These are phyloP conservation scores for Zygnema circumcarinatum DNA, from an alignment of 139 green algal genomes.

Conservation along the genomic window DNA sequence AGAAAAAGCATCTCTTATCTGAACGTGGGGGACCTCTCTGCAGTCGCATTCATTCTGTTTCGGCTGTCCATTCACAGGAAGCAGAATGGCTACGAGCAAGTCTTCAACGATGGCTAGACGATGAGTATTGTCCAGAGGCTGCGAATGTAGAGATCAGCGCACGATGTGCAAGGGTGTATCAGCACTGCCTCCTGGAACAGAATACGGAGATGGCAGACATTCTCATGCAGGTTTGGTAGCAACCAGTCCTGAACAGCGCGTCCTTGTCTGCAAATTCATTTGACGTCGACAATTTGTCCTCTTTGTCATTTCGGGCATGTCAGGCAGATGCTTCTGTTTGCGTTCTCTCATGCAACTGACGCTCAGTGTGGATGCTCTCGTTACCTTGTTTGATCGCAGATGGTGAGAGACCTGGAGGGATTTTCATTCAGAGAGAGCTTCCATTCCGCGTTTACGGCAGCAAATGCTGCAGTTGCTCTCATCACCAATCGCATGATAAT, in stretches of 20 bases:
- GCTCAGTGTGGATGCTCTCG: no score
- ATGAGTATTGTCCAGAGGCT: constrained; percentile 57
- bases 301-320: no score
- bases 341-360: no score
- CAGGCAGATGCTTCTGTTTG: no score
- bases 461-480: constrained; percentile 56
- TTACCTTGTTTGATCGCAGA: constrained; percentile 20
- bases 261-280: no score
- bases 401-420: constrained; percentile 51
- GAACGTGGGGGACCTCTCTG: no score
- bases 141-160: constrained; percentile 52
- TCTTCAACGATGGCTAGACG: constrained; percentile 54
- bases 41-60: background rate
- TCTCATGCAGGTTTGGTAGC: constrained; percentile 43
- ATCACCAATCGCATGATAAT: constrained; percentile 24
- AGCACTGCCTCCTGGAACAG: constrained; percentile 43
- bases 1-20: no score
- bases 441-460: constrained; percentile 46
- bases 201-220: constrained; percentile 45
- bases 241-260: background rate
- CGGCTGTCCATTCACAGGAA: constrained; percentile 25
- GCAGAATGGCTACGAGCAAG: constrained; percentile 41
- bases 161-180: constrained; percentile 37
- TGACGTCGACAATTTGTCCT: no score
- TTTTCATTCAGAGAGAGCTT: constrained; percentile 58